phyloP scores from a whole-genome alignment of 352 stramenopile species.

The Globisporangium irregulare region DNA sequence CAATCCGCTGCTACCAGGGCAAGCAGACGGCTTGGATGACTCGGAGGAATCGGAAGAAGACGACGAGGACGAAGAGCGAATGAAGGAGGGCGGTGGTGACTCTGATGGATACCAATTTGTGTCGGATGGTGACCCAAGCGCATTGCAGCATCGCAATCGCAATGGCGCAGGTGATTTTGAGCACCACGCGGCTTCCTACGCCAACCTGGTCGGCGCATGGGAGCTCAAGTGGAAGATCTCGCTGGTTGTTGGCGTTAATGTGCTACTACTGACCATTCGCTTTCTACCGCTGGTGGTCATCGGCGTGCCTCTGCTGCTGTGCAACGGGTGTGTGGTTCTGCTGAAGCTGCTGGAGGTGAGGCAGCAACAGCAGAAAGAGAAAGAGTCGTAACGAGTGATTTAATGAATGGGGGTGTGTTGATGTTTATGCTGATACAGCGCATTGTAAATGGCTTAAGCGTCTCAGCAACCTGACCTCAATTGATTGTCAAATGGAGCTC shows the following conservation, averaged over 20 bases:
- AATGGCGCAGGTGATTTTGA: not conserved
- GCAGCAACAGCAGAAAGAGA: not conserved
- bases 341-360: not conserved
- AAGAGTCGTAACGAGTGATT: constrained; percentile 3
- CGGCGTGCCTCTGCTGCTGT: constrained; percentile 4
- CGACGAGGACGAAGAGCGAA: constrained; percentile 27
- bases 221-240: constrained; percentile 13
- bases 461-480: not conserved
- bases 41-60: constrained; percentile 42
- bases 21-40: constrained; percentile 2
- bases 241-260: constrained; percentile 8
- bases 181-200: not conserved
- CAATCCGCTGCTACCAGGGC: constrained; percentile 4
- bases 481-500: not conserved
- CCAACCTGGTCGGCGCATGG: not conserved
- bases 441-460: not conserved
- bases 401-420: not conserved
- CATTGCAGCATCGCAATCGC: not conserved
- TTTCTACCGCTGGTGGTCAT: constrained; percentile 5
- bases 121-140: not conserved
- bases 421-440: not conserved
- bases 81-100: constrained; percentile 34
- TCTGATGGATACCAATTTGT: constrained; percentile 13
- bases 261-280: constrained; percentile 3
- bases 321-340: constrained; percentile 1